Conservation (phyloP, 2,329 filamentous ascomycete genomes). For the Tolypocladium cylindrosporum region DNA sequence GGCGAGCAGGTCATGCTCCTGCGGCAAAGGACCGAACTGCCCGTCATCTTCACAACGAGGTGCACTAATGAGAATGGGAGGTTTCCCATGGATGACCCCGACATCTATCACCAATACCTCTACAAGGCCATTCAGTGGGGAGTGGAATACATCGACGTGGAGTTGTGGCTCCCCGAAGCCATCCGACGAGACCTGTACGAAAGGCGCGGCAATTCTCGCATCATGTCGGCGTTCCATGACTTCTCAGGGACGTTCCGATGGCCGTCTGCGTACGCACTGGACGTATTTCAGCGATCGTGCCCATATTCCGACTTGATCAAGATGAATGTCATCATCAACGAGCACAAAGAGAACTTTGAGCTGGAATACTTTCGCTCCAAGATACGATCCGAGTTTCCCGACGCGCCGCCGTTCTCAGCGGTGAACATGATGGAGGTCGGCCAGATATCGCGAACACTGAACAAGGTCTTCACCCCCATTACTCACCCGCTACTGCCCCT, state of each 20-base stretch:
- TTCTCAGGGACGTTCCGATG: constrained; percentile 78
- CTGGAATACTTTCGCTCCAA: constrained; percentile 79
- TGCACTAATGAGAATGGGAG: constrained; percentile 74
- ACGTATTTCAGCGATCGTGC: constrained; percentile 60
- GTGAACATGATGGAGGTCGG: constrained; percentile 85
- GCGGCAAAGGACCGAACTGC: constrained; percentile 73
- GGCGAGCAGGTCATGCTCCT: constrained; percentile 79
- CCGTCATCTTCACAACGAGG: constrained; percentile 82
- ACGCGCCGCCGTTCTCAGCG: constrained; percentile 65
- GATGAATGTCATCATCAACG: constrained; percentile 78
- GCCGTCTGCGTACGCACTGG: constrained; percentile 63
- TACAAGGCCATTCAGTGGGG: constrained; percentile 80
- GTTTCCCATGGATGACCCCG: constrained; percentile 74
- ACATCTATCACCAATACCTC: constrained; percentile 69
- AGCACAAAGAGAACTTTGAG: constrained; percentile 80
- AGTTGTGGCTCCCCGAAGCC: constrained; percentile 73
- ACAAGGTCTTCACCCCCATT: constrained; percentile 80
- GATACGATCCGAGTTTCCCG: constrained; percentile 58
- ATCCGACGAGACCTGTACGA: constrained; percentile 60
- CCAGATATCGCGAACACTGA: constrained; percentile 73
- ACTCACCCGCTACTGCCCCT: constrained; percentile 77
- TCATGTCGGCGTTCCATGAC: constrained; percentile 89
- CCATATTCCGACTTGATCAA: constrained; percentile 79
- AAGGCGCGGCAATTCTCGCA: constrained; percentile 65
- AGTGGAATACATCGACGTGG: constrained; percentile 82